Percentiles rank a stretch among this genome's conserved stretches.
Conservation (phyloP, 1,284 basidiomycete genomes). For the Apiotrichum brassicae region DNA sequence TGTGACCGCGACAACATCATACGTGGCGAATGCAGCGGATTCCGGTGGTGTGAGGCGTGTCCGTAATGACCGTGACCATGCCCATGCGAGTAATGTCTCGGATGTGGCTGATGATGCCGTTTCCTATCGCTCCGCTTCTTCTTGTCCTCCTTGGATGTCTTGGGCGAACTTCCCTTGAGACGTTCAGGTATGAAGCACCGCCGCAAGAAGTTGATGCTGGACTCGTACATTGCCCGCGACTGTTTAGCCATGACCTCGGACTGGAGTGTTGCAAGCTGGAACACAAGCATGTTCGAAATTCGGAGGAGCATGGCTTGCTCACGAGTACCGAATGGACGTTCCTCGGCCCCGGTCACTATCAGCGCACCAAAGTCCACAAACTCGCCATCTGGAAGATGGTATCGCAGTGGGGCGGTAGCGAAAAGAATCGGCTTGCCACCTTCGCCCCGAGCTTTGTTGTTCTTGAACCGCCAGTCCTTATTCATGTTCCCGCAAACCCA, state of each 20-base stretch:
- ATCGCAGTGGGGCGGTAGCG: conserved; percentile 34
- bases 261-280: conserved; percentile 38
- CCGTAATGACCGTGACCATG: too few species aligned
- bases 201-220: conserved; percentile 36
- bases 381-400: conserved; percentile 18
- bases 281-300: conserved; percentile 42
- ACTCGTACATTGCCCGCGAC: conserved; percentile 30
- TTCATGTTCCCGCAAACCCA: conserved; percentile 28
- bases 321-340: conserved; percentile 27
- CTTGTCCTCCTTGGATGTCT: not conserved
- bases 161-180: not conserved
- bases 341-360: conserved; percentile 23
- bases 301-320: conserved; percentile 32
- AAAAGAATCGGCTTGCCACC: conserved; percentile 18
- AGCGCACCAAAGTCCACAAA: conserved; percentile 35
- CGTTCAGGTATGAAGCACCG: conserved; percentile 28
- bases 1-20: not conserved
- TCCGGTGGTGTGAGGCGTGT: too few species aligned
- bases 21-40: not conserved
- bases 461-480: conserved; percentile 36
- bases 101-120: conserved; percentile 1
- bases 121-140: not conserved
- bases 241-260: conserved; percentile 33
- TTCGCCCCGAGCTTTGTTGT: conserved; percentile 16
- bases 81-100: not conserved